Evolutionary conservation across 2,329 filamentous ascomycete species (phyloP), one percentile per base, ranked within the genome.

Genomic region (Neonectria faginata): DNA sequence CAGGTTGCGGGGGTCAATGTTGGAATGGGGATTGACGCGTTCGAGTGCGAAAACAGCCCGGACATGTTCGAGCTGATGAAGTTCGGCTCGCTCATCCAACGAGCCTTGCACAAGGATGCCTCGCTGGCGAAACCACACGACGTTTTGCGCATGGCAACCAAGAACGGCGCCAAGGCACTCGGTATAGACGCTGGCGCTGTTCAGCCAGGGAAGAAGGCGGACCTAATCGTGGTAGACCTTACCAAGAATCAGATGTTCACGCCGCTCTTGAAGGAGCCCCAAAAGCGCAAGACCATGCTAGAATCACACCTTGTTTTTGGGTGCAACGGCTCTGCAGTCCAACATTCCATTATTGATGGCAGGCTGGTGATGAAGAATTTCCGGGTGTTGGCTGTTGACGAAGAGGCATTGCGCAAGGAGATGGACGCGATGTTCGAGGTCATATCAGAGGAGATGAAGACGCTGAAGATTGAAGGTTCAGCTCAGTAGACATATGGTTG

Each of bases 41-140:
- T 65, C 27, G 62, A 65, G 39, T 65, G 62, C 7, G 62, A 65
- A 18, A 65, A 65, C n/a, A 65, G 62, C 29, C 62, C 62, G 16
- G 62, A 65, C 52, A 65, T 65, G 62, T 65, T 65, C 25, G 62
- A 65, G 52, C 44, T 61, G 11, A 65, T 65, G 62, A 65, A 65
- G 45, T 61, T 65, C 12, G 62, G 62, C 36, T 65, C 62, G 11
- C 57, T 65, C 11, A 65, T 65, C 45, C 62, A 65, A 20, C 51
- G 62, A 14, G 62, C 62, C 10, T 16, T 65, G 31, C 62, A 65
- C n/a, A 48, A 53, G 12, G 62, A 65, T 33, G 62, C 62, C 6
- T 61, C 57, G 3, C 36, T 65, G 12, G 62, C 42, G 16, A 65
- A 65, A 29, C 62, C 62, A 8, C 41, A 41, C 16, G 33, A 65